Evolutionary conservation across 1,139 yeast genomes (phyloP), one percentile per base, ranked within the genome.

Genomic region (Sugiyamaella pinicola): DNA sequence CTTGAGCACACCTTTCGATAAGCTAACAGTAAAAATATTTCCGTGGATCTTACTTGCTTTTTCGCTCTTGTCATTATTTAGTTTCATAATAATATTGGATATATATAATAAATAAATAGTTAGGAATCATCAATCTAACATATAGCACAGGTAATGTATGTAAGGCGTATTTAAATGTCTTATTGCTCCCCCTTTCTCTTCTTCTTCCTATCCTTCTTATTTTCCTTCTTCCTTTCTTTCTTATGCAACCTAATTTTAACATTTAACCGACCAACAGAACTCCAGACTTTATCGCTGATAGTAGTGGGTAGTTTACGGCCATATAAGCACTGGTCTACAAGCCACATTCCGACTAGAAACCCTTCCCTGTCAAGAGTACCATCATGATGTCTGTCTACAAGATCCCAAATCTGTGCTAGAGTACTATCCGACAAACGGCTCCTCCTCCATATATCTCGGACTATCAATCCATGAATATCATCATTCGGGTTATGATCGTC

Each of bases 281-380:
- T 65, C 77, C 77, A 73, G 4, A 73, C 64, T 12, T 64, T 66
- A 24, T 65, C 64, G 22, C 66, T 68, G 17, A 61, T 76, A 79
- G 71, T 72, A 59, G 80, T 78, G 0, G 98, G 97, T 49, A 93
- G 73, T 68, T 93, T 93, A 35, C 96, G 76, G 0, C 98, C 98
- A 66, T 91, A 93, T n/a, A 91, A 74, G 64, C 96, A 87, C 68
- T 91, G 98, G 69, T 91, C 98, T 1, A 91, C 93, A 6, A 89
- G 71, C 98, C 98, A 91, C 88, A 87, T 89, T 0, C 96, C 99
- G 12, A 90, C 95, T 38, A 91, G 72, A 64, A 93, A 93, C 58
- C 91, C 91, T 45, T 83, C 84, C 57, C 87, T 81, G 63, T 85
- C 87, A 51, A 91, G 73, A 0, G 89, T 81, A 0, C 96, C 95